Evolutionary conservation across 495 filamentous ascomycete species (phyloP), one percentile per base, ranked within the genome.

Genomic region (Aspergillus hancockii): DNA sequence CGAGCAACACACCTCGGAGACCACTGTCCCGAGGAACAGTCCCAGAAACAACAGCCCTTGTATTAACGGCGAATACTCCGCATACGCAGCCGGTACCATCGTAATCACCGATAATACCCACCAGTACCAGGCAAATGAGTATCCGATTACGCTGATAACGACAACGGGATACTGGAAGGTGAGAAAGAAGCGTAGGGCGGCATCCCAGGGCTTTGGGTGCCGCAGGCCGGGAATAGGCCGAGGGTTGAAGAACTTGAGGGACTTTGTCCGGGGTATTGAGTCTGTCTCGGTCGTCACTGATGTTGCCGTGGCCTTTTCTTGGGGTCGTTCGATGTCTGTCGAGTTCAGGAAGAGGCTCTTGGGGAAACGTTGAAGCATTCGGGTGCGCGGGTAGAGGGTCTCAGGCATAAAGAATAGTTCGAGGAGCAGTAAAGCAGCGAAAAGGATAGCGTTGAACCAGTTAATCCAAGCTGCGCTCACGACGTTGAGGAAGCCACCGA

Each of bases 81-180:
- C 63, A 59, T 88, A 88, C n/a, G 84, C 85, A 19, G 76, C 73
- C 0, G 85, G 85, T 8, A 85, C 69, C 72, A 84, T 76, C 4
- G 85, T 87, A 22, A 87, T 81, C 12, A 87, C 72, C 0, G 81
- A 84, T 8, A 86, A 61, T 12, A 88, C 68, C 83, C 83, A 87
- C 84, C 84, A 87, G 67, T 87, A 87, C 81, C 81, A 85, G 4
- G 74, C 63, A 60, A 86, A 87, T 53, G 71, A 79, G 67, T 83
- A 88, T 19, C 77, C 72, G 16, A 82, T 53, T 1, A 86, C 73
- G 6, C 74, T 58, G 22, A 84, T 68, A 0, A 72, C 65, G 0
- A 85, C 72, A 8, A 74, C 74, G 0, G 76, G 77, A 59, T 74
- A 80, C 49, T 71, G 73, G 59, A 78, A 85, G 1, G 79, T 81